Base-by-base conservation (phyloP, 169 alveolate genomes). In the Babesia divergens region DNA sequence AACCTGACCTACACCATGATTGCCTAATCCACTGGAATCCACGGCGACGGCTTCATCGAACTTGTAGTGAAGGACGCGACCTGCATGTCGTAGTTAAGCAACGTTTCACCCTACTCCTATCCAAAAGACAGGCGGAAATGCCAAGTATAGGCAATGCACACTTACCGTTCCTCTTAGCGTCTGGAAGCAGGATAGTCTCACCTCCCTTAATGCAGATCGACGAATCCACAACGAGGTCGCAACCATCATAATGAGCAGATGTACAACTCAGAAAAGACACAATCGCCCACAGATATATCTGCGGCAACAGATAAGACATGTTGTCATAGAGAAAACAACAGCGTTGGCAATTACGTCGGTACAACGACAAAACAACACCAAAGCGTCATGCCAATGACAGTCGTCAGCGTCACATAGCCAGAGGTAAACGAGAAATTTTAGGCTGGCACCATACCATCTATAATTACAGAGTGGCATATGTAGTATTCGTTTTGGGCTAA, bases 11-110 rank as follows among this genome's bases (percentile, higher is more conserved):
- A 87, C 52, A 29, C 90, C 94, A 67, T 91, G 95, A 59, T 90
- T 90, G 26, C 94, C 84, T 31, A 53, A 82, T 16, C 95, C 95
- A 51, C 91, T 91, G 22, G 93, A 68, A 60, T 91, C 95, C 18
- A 90, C 91, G 1, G 95, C 91, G n/a, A 66, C 53, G 44, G 72
- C 37, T 54, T 84, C 84, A 50, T 91, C 95, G 62, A 91, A 91
- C 24, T 59, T 81, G 51, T 90, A 75, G 75, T 89, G 91, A 20
- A 90, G 81, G 62, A 89, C 83, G 44, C 91, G 65, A 38, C 95
- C 94, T 90, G 50, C 28, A 34, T 28, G 5, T n/a, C 50, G 40
- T 26, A 40, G 58, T 8, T n/a, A 20, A n/a, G n/a, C n/a, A n/a
- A n/a, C n/a, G 26, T 4, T 26, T 51, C 18, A 32, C 16, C 37